These are phyloP conservation scores for Eucalyptus virginea DNA, from an alignment of 345 rosid species.

Conservation along the genomic window DNA sequence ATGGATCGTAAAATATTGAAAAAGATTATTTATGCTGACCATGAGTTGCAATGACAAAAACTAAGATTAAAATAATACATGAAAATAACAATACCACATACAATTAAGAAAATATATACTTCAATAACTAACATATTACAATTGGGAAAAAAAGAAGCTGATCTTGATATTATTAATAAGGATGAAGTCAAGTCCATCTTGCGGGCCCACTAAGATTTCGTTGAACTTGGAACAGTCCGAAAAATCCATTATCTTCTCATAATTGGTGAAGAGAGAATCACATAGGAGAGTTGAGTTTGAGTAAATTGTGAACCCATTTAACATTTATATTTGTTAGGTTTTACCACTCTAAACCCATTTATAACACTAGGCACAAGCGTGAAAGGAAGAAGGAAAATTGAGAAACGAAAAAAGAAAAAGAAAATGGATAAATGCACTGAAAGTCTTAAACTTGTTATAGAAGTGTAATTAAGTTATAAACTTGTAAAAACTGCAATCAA, in stretches of 20 bases:
- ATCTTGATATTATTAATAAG: neutral
- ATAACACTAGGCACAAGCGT: no score
- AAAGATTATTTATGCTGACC: neutral
- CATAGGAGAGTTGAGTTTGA: neutral
- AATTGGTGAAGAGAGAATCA: neutral
- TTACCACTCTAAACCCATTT: no score
- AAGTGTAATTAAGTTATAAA: no score
- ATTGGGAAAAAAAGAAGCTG: neutral
- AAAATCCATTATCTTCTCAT: neutral
- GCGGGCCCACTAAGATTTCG: rapidly evolving
- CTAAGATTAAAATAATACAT: no score
- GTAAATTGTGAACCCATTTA: neutral
- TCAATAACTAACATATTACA: neutral
- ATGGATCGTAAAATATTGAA: neutral
- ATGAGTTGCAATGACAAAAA: neutral
- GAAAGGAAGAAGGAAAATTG: no score
- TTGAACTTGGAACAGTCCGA: neutral
- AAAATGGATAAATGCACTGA: rapidly evolving
- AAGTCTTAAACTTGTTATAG: no score
- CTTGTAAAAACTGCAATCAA: no score
- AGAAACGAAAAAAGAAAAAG: no score
- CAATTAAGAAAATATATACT: neutral
- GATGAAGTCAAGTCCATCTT: neutral
- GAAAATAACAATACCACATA: neutral
- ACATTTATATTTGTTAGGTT: neutral